Evolutionary conservation across 148 eudicot genomes (phyloP), one percentile per base, ranked within the genome.

Genomic region (Hydrangea macrophylla): DNA sequence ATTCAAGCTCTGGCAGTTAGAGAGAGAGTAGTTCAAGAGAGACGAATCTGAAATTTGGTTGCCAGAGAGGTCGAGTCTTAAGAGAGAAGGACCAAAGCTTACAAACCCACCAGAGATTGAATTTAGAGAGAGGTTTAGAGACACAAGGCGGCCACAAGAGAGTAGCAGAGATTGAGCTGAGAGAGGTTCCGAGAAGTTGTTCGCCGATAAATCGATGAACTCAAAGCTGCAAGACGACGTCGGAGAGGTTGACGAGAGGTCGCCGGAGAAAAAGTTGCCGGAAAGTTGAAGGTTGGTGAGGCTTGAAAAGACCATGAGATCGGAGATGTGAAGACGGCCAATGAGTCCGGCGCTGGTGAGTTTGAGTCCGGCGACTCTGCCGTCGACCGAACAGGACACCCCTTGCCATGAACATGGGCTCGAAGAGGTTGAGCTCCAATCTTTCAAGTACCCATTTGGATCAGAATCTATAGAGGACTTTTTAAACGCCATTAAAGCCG

Each of bases 321-420:
- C 70, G 39, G 79, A 57, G 18, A 78, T 39, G 45, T 70, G 75
- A 65, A 82, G 80, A 4, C 24, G 60, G 31, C 85, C 85, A 3
- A 25, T 50, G 17, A 82, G 73, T 9, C 75, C 68, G 1, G 56
- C 77, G 67, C 58, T 67, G 24, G 82, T 32, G 31, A 82, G 69
- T 40, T 82, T 72, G 9, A 82, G 61, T 11, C 55, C 67, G 1
- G 51, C 66, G 63, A 81, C 82, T 10, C 50, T 30, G 45, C 77
- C 64, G 31, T 55, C 69, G 9, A 4, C 55, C 7, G 82, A 71
- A 64, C 85, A 81, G 0, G 72, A 55, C 30, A 81, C 74, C 3
- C 85, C 82, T 18, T 30, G 58, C 79, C 81, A 81, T 2, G 77
- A 68, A 51, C 85, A 81, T 1, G 85, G 75, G 60, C 54, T 71